Evolutionary conservation across 2,329 filamentous ascomycete species (phyloP).

Genomic region (Fusarium luffae): DNA sequence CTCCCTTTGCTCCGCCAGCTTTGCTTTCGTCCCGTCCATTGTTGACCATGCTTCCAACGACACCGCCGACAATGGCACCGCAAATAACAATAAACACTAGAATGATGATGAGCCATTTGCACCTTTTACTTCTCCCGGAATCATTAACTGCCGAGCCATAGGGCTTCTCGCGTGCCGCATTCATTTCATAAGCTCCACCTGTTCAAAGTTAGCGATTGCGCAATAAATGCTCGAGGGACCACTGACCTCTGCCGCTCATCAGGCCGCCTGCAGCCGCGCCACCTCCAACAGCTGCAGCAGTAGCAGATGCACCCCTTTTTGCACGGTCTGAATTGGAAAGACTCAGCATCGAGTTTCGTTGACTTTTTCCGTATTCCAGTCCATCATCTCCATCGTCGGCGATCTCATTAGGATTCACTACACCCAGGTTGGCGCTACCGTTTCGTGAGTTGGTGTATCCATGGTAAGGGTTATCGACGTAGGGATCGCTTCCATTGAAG

Average conservation of each 20-base stretch:
- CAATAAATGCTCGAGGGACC: neutral
- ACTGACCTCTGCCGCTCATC: slow-evolving; percentile 47
- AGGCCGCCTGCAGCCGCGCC: slow-evolving; percentile 56
- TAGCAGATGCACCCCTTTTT: slow-evolving; percentile 39
- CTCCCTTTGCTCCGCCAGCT: slow-evolving; percentile 46
- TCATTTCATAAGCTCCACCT: slow-evolving; percentile 49
- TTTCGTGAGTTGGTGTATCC: slow-evolving; percentile 59
- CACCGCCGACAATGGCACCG: slow-evolving; percentile 77
- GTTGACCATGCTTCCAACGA: slow-evolving; percentile 76
- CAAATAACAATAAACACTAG: slow-evolving; percentile 73
- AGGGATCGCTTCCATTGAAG: slow-evolving; percentile 54
- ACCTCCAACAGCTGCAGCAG: slow-evolving; percentile 59
- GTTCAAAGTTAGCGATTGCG: slow-evolving; percentile 19
- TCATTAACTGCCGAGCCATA: slow-evolving; percentile 69
- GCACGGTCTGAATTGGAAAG: slow-evolving; percentile 58
- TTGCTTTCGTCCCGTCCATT: slow-evolving; percentile 46
- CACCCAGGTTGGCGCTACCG: slow-evolving; percentile 63
- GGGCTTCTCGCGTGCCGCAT: slow-evolving; percentile 67
- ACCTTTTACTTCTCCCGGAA: slow-evolving; percentile 70
- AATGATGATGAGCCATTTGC: slow-evolving; percentile 75
- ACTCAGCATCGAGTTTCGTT: slow-evolving; percentile 70
- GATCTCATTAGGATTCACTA: slow-evolving; percentile 82
- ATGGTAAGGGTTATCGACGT: slow-evolving; percentile 74
- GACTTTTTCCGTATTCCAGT: slow-evolving; percentile 64
- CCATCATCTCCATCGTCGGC: slow-evolving; percentile 91